Evolutionary conservation across 2,329 filamentous ascomycete species (phyloP).

Genomic region (Coniochaeta sp.): DNA sequence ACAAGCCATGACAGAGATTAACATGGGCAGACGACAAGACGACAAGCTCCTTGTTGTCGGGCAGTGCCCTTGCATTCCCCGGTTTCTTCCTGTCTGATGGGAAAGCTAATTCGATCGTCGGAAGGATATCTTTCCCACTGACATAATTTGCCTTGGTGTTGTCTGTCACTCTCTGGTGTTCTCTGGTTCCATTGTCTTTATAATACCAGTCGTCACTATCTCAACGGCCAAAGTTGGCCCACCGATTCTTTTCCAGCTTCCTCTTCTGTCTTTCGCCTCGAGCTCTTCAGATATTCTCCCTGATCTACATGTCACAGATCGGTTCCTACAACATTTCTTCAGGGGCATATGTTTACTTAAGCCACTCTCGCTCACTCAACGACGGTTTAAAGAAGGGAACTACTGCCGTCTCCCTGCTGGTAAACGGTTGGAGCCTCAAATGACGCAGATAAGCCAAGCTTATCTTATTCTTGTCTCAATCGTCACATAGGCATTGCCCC

Average conservation of each 20-base stretch:
- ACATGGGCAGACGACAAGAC: neutral
- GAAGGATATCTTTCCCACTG: neutral
- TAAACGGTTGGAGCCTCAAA: slow-evolving; percentile 24
- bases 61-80: neutral
- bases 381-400: slow-evolving; percentile 1
- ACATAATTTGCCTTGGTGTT: neutral
- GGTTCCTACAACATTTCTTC: neutral
- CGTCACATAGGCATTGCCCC: slow-evolving; percentile 35
- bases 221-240: neutral
- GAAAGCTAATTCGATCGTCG: neutral
- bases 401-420: slow-evolving; percentile 11
- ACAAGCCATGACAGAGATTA: neutral
- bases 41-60: neutral
- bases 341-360: neutral
- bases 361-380: neutral
- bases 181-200: neutral
- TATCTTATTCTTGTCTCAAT: slow-evolving; percentile 49
- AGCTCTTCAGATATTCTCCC: neutral
- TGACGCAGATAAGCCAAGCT: slow-evolving; percentile 52
- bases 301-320: neutral
- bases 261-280: neutral
- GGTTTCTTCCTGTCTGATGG: neutral
- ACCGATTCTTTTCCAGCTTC: neutral
- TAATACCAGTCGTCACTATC: neutral
- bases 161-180: neutral